Evolutionary conservation across 805 yeast species (phyloP).

Genomic region (Ogataea trehaloabstinens): DNA sequence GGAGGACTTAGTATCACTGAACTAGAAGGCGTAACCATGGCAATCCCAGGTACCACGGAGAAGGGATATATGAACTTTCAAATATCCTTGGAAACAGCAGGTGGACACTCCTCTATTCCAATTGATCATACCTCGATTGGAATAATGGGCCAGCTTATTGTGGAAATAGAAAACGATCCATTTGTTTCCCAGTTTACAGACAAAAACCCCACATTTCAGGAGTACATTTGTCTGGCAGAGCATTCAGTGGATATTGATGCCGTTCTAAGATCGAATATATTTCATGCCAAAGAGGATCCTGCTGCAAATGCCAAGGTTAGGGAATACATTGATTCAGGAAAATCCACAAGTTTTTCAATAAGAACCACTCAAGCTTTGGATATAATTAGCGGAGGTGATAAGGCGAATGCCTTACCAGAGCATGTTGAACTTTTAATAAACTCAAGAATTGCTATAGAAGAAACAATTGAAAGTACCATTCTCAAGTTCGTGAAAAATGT

Average conservation of each 20-base stretch:
- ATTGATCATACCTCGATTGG: slow-evolving; percentile 50
- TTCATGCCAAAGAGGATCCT: slow-evolving; percentile 36
- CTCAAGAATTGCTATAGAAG: slow-evolving; percentile 47
- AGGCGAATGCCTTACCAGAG: slow-evolving; percentile 51
- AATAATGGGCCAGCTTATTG: slow-evolving; percentile 40
- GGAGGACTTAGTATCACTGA: slow-evolving; percentile 37
- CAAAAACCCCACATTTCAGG: slow-evolving; percentile 42
- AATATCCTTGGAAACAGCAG: slow-evolving; percentile 43
- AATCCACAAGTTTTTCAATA: slow-evolving; percentile 35
- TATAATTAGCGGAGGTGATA: slow-evolving; percentile 47
- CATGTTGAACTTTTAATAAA: slow-evolving; percentile 42
- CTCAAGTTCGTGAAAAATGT: slow-evolving; percentile 34
- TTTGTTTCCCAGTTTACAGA: slow-evolving; percentile 39
- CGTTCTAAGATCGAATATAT: slow-evolving; percentile 35
- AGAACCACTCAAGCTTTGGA: slow-evolving; percentile 50
- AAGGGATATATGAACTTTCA: slow-evolving; percentile 44
- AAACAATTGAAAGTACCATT: slow-evolving; percentile 33
- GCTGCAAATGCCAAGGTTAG: slow-evolving; percentile 38
- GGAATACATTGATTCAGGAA: slow-evolving; percentile 30
- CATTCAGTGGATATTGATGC: slow-evolving; percentile 36
- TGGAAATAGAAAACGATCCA: slow-evolving; percentile 36
- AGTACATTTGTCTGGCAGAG: slow-evolving; percentile 46
- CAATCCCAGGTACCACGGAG: slow-evolving; percentile 47
- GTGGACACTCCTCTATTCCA: slow-evolving; percentile 53
- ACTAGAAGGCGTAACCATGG: slow-evolving; percentile 37